Percentiles rank a stretch among this genome's conserved stretches.
These are phyloP conservation scores for Phytopythium sindhum DNA, from an alignment of 352 stramenopile genomes.

Conservation along the genomic window DNA sequence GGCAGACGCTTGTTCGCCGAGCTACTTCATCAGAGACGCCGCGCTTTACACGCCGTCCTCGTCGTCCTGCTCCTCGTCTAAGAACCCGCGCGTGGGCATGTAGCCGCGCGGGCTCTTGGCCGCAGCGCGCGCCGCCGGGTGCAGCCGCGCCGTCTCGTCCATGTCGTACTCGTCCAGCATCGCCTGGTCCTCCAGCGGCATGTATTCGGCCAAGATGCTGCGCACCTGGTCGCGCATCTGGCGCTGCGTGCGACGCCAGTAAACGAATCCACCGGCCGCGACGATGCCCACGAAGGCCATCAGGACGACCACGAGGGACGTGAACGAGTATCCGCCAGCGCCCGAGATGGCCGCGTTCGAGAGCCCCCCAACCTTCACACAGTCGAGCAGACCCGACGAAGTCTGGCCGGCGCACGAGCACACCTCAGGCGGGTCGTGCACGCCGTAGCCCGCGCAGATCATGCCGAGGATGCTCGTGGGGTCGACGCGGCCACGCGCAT, in stretches of 20 bases:
- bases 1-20: neutral
- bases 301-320: slow-evolving; percentile 83
- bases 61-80: slow-evolving; percentile 76
- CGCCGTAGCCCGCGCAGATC: slow-evolving; percentile 83
- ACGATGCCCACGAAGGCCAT: slow-evolving; percentile 75
- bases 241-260: slow-evolving; percentile 90
- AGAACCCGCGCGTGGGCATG: slow-evolving; percentile 81
- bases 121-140: slow-evolving; percentile 62
- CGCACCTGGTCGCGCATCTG: slow-evolving; percentile 95
- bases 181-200: slow-evolving; percentile 91
- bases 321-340: slow-evolving; percentile 73
- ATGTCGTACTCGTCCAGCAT: slow-evolving; percentile 66
- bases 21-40: neutral
- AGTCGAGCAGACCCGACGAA: slow-evolving; percentile 55
- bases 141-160: slow-evolving; percentile 46
- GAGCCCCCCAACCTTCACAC: slow-evolving; percentile 68
- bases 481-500: slow-evolving; percentile 90
- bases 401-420: slow-evolving; percentile 75
- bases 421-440: slow-evolving; percentile 74
- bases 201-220: slow-evolving; percentile 96
- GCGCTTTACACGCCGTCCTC: slow-evolving; percentile 69
- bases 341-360: slow-evolving; percentile 53
- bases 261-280: slow-evolving; percentile 74
- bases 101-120: slow-evolving; percentile 84
- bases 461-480: slow-evolving; percentile 79